phyloP scores from a whole-genome alignment of 768 basidiomycete species.

The Leccinum broughii region DNA sequence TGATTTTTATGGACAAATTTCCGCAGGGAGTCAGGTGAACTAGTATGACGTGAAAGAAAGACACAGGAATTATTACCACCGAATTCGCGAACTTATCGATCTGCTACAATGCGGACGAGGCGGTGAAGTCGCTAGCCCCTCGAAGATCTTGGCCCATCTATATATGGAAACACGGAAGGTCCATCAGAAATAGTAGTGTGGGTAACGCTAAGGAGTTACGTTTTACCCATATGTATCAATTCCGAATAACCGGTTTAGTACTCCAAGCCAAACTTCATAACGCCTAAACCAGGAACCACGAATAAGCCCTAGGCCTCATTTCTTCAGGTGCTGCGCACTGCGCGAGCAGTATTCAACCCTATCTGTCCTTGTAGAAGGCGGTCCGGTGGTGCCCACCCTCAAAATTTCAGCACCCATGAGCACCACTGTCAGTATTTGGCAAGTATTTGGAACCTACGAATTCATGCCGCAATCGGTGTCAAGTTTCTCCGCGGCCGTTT shows the following conservation, averaged over 20 bases:
- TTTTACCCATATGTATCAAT: not conserved
- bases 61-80: not conserved
- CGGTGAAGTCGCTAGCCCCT: slow-evolving; percentile 7
- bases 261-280: not conserved
- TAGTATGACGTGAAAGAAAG: not conserved
- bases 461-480: not conserved
- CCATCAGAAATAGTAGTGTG: not conserved
- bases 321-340: not conserved
- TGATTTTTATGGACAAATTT: slow-evolving; percentile 12
- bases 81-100: not conserved
- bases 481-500: not conserved
- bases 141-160: not conserved
- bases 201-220: not conserved
- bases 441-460: not conserved
- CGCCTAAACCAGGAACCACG: not conserved
- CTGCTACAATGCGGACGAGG: slow-evolving; percentile 14
- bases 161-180: not conserved
- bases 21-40: not conserved
- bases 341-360: not conserved
- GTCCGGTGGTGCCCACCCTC: not conserved
- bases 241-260: too few relatives aligned
- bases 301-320: not conserved
- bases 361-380: not conserved
- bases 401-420: not conserved
- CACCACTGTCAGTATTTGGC: too few relatives aligned